phyloP scores from a whole-genome alignment of 352 stramenopile genomes.

The Globisporangium viniferum region DNA sequence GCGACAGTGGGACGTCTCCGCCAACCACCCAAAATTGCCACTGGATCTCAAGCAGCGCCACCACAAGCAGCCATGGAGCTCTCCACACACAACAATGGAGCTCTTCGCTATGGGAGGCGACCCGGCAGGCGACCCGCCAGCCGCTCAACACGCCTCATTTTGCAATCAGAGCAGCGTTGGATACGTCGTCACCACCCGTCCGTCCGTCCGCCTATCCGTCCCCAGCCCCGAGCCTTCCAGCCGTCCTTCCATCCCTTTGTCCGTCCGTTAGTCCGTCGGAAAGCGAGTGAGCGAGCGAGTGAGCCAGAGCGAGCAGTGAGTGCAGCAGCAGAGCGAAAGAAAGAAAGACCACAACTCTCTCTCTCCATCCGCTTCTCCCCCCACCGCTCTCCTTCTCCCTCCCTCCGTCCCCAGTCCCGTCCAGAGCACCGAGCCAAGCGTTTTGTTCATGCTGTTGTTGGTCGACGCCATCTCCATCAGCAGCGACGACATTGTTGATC shows the following conservation, averaged over 20 bases:
- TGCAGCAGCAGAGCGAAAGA: conserved; percentile 17
- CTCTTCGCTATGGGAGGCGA: neutral
- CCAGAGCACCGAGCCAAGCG: conserved; percentile 2
- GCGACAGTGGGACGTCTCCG: neutral
- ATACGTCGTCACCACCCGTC: conserved; percentile 3
- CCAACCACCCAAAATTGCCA: conserved; percentile 6
- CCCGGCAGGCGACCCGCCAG: neutral
- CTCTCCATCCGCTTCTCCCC: conserved; percentile 2
- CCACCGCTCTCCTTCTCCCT: neutral
- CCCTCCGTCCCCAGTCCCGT: conserved; percentile 3
- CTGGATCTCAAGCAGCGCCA: neutral
- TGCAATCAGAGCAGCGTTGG: conserved; percentile 6
- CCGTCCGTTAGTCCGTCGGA: neutral
- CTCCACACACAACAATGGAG: too few species aligned
- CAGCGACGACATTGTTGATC: conserved; percentile 87
- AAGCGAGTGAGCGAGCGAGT: conserved; percentile 13
- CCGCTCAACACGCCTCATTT: conserved; percentile 1
- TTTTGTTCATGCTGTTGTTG: conserved; percentile 81
- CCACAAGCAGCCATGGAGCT: neutral
- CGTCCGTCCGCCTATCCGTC: neutral
- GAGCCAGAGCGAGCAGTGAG: conserved; percentile 11
- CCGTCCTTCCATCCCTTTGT: neutral
- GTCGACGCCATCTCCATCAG: conserved; percentile 62
- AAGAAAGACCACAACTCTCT: conserved; percentile 17
- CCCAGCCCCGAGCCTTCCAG: neutral